phyloP scores from a whole-genome alignment of 139 green algal species.

The Yamagishiella unicocca region DNA sequence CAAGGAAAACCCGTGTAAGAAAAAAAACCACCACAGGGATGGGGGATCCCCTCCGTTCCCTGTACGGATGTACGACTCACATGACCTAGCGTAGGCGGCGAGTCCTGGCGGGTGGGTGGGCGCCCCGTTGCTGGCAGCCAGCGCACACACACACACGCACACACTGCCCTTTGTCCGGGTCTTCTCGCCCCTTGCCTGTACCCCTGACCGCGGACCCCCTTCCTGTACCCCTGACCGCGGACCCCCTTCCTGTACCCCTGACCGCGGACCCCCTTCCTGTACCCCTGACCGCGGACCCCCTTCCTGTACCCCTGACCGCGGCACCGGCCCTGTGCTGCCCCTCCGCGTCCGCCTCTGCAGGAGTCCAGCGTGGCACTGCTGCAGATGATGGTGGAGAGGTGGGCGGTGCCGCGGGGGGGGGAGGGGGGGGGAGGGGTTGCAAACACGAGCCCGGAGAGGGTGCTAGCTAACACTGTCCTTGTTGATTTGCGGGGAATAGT shows the following conservation, averaged over 20 bases:
- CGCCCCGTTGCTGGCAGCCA: too few species aligned
- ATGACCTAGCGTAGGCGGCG: too few species aligned
- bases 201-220: not conserved
- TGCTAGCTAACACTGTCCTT: too few species aligned
- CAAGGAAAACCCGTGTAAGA: too few species aligned
- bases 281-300: not conserved
- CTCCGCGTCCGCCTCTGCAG: not conserved
- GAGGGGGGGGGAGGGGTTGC: not conserved
- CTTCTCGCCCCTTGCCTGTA: too few species aligned
- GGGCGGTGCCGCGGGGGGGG: not conserved
- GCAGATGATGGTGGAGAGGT: slow-evolving; percentile 1
- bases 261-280: not conserved
- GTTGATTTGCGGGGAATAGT: too few species aligned
- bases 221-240: not conserved
- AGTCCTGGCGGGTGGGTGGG: too few species aligned
- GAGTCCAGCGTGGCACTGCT: not conserved
- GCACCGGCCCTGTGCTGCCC: not conserved
- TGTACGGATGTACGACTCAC: too few species aligned
- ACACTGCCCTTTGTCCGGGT: too few species aligned
- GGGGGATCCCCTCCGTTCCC: too few species aligned
- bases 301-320: not conserved
- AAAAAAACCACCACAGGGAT: too few species aligned
- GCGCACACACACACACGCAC: too few species aligned
- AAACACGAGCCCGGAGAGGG: not conserved
- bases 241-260: not conserved